These are phyloP conservation scores for Paxillus rubicundulus DNA, from an alignment of 768 basidiomycete genomes.

Conservation along the genomic window DNA sequence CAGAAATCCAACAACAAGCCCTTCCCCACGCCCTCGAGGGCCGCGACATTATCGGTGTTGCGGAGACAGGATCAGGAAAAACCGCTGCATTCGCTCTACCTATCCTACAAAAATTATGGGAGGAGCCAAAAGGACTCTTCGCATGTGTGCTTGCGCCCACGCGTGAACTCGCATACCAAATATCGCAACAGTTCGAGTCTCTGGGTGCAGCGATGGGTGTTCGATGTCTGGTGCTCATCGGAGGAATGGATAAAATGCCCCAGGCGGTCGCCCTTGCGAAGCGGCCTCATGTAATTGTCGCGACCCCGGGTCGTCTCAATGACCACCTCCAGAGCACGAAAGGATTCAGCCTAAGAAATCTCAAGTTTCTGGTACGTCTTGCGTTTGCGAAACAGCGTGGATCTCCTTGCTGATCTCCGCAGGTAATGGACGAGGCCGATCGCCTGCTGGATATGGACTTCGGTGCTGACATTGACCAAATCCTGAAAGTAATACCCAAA, in stretches of 20 bases:
- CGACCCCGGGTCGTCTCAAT: constrained; percentile 89
- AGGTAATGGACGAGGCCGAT: constrained; percentile 99
- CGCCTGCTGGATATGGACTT: constrained; percentile 96
- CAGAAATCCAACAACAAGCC: constrained; percentile 83
- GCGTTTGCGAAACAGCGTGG: neutral
- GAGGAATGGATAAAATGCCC: constrained; percentile 88
- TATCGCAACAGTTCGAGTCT: constrained; percentile 93
- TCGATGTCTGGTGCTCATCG: constrained; percentile 88
- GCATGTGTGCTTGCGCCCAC: constrained; percentile 95
- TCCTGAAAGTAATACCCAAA: constrained; percentile 90
- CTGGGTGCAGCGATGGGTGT: constrained; percentile 92
- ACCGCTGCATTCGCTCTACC: constrained; percentile 97
- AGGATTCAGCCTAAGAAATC: constrained; percentile 81
- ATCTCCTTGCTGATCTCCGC: constrained; percentile 2
- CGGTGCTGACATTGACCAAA: constrained; percentile 92
- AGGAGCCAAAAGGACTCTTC: constrained; percentile 90
- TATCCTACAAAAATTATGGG: constrained; percentile 95
- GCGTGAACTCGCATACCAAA: constrained; percentile 97
- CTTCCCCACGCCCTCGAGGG: constrained; percentile 89
- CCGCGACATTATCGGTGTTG: constrained; percentile 97
- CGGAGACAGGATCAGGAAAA: constrained; percentile 96
- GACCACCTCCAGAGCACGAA: constrained; percentile 98
- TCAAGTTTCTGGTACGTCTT: constrained; percentile 81
- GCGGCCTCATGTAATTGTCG: constrained; percentile 91
- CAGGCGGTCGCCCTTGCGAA: constrained; percentile 93